Conservation (phyloP, 2,329 filamentous ascomycete species). For the Colletotrichum sp. region DNA sequence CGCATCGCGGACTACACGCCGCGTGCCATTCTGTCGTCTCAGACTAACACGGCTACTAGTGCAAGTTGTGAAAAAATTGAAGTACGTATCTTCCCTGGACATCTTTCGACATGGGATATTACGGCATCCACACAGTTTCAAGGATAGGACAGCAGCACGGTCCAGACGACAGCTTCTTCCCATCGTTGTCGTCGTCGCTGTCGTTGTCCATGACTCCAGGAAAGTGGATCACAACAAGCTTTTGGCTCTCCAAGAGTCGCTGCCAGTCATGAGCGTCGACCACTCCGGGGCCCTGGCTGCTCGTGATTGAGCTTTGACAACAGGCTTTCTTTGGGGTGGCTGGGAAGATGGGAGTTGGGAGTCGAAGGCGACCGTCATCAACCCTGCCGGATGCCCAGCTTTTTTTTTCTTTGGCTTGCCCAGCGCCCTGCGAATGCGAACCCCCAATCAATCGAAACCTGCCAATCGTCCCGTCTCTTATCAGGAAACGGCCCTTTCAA, state of each 20-base stretch:
- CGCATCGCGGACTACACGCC: background rate
- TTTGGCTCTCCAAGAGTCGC: slow-evolving; percentile 12
- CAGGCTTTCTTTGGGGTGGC: background rate
- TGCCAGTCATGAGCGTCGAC: slow-evolving; percentile 15
- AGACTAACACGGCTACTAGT: background rate
- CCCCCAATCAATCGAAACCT: background rate
- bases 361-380: background rate
- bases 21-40: background rate
- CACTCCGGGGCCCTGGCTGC: background rate
- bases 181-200: background rate
- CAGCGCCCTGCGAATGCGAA: background rate
- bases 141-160: background rate
- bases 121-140: slow-evolving; percentile 8
- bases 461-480: slow-evolving; percentile 9
- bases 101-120: background rate
- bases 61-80: background rate
- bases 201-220: slow-evolving; percentile 7
- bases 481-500: slow-evolving; percentile 19
- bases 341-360: background rate
- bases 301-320: slow-evolving; percentile 13
- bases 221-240: slow-evolving; percentile 22
- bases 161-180: background rate
- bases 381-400: background rate
- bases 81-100: slow-evolving; percentile 8
- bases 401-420: background rate